These are phyloP conservation scores for Suhomyces taliae DNA, from an alignment of 1,139 yeast genomes.

Conservation along the genomic window DNA sequence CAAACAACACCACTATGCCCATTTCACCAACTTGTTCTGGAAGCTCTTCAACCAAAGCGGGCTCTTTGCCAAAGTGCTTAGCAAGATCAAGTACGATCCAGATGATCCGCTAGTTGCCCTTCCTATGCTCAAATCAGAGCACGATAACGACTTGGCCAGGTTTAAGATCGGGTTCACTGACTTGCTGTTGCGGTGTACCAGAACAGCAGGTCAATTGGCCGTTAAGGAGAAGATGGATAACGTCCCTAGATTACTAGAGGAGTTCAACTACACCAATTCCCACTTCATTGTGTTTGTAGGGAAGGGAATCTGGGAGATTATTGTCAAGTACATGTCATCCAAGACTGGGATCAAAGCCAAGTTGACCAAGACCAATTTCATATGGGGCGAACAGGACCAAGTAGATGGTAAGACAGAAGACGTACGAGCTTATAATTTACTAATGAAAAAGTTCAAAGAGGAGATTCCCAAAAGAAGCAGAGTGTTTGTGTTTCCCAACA, in stretches of 20 bases:
- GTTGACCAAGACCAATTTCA: constrained; percentile 27
- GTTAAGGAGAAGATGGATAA: constrained; percentile 53
- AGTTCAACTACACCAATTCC: constrained; percentile 41
- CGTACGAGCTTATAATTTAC: constrained; percentile 14
- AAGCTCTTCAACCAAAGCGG: constrained; percentile 57
- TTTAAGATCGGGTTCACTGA: constrained; percentile 71
- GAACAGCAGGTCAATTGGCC: constrained; percentile 56
- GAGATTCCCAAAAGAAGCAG: constrained; percentile 16
- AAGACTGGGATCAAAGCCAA: constrained; percentile 17
- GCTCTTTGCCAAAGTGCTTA: constrained; percentile 31
- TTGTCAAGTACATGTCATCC: constrained; percentile 28
- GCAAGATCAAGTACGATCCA: constrained; percentile 1
- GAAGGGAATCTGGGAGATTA: constrained; percentile 75
- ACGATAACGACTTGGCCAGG: constrained; percentile 48
- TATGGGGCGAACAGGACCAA: constrained; percentile 53
- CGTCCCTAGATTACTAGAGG: constrained; percentile 53
- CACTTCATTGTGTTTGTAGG: constrained; percentile 61
- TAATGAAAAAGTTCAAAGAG: constrained; percentile 19
- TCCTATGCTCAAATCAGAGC: constrained; percentile 27
- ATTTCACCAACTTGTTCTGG: constrained; percentile 71
- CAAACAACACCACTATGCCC: constrained; percentile 74
- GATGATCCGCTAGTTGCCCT: constrained; percentile 14
- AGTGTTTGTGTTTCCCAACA: constrained; percentile 67
- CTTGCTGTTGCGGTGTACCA: constrained; percentile 64
- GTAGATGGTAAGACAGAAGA: constrained; percentile 9